phyloP scores from a whole-genome alignment of 139 green algal genomes.

The Picochlorum sp. region DNA sequence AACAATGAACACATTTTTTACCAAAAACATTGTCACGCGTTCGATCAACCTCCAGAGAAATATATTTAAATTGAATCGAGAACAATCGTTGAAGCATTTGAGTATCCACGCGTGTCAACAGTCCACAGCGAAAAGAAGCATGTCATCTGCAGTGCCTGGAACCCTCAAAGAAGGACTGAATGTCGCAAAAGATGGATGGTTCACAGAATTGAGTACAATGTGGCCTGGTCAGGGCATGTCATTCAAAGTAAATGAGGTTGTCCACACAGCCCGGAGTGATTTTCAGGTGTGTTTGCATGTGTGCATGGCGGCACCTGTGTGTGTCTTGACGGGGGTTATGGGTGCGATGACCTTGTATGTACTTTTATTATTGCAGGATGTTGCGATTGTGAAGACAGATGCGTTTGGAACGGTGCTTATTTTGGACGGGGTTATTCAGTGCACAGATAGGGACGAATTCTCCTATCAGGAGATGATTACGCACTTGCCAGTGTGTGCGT shows the following conservation, averaged over 20 bases:
- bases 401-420: constrained; percentile 88
- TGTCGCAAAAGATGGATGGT: constrained; percentile 72
- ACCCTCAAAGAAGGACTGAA: constrained; percentile 10
- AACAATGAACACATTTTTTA: too few species aligned
- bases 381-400: constrained; percentile 70
- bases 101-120: too few species aligned
- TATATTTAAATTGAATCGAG: too few species aligned
- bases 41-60: too few species aligned
- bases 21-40: too few species aligned
- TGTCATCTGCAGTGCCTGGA: constrained; percentile 1
- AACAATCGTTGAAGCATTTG: too few species aligned
- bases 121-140: neutral
- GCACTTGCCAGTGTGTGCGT: constrained; percentile 82
- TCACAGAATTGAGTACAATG: constrained; percentile 76
- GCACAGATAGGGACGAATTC: constrained; percentile 92
- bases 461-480: constrained; percentile 97
- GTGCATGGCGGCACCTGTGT: neutral
- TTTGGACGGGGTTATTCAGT: constrained; percentile 96
- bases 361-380: constrained; percentile 51
- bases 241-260: constrained; percentile 79
- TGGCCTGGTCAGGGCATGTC: constrained; percentile 91
- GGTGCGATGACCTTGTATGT: neutral
- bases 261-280: constrained; percentile 75
- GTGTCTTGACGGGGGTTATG: neutral
- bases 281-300: constrained; percentile 71